phyloP scores from a whole-genome alignment of 495 filamentous ascomycete genomes.

The Daldinia loculata region DNA sequence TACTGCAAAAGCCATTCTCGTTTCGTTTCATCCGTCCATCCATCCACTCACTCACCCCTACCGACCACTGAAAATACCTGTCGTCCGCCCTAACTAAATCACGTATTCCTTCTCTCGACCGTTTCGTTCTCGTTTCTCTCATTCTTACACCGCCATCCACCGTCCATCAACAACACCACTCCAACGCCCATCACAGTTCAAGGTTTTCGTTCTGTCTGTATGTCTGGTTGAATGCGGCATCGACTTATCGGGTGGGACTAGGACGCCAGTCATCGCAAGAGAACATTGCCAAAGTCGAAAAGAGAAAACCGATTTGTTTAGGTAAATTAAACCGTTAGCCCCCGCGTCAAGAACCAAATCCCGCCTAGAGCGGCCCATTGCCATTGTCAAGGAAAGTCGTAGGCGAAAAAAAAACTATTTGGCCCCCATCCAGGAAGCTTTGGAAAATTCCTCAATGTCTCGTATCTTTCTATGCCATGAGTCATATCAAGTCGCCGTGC shows the following conservation, averaged over 20 bases:
- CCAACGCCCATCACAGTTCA: neutral
- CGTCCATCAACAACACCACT: neutral
- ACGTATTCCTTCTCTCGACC: neutral
- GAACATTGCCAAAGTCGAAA: constrained; percentile 28
- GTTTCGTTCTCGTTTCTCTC: constrained; percentile 4
- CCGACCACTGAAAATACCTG: neutral
- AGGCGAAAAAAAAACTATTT: constrained; percentile 21
- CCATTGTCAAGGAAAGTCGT: constrained; percentile 38
- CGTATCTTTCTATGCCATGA: constrained; percentile 49
- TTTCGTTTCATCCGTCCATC: constrained; percentile 8
- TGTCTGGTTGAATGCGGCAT: neutral
- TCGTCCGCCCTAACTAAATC: neutral
- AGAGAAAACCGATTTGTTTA: constrained; percentile 13
- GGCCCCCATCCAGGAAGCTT: constrained; percentile 28
- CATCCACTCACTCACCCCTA: neutral
- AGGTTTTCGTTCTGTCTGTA: neutral
- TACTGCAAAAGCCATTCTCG: constrained; percentile 40
- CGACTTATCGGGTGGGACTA: neutral
- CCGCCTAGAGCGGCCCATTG: constrained; percentile 18
- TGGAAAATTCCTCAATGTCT: constrained; percentile 31
- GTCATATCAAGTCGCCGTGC: constrained; percentile 41
- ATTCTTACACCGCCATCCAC: neutral
- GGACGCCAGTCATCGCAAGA: constrained; percentile 4
- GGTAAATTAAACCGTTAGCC: constrained; percentile 24
- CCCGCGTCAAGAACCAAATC: constrained; percentile 28